These are phyloP conservation scores for Aspergillus costaricaensis DNA, from an alignment of 2,329 filamentous ascomycete genomes.

Conservation along the genomic window DNA sequence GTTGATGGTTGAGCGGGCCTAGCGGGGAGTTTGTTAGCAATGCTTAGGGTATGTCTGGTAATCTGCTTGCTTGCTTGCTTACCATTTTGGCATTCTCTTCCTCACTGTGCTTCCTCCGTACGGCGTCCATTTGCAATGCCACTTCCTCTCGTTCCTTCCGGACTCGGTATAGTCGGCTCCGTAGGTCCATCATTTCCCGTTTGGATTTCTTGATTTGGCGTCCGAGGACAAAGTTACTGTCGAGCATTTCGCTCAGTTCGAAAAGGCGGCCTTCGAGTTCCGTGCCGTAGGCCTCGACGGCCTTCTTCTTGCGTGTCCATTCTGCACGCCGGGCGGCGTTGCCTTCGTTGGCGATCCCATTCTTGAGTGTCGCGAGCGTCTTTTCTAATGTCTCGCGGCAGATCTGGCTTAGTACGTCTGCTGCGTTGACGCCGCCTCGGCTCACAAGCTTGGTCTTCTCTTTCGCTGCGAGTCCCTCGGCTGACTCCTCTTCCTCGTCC, in stretches of 20 bases:
- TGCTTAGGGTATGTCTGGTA: not conserved
- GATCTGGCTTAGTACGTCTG: conserved; percentile 54
- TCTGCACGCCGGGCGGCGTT: conserved; percentile 43
- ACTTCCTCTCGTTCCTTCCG: conserved; percentile 52
- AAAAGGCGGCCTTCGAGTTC: conserved; percentile 54
- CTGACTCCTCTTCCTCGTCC: conserved; percentile 30
- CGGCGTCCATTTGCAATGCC: conserved; percentile 53
- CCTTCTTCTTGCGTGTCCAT: conserved; percentile 49
- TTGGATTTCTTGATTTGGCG: conserved; percentile 49
- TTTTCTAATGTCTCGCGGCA: conserved; percentile 54
- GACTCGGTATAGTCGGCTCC: conserved; percentile 51
- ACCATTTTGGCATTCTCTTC: conserved; percentile 42
- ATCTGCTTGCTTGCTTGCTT: conserved; percentile 10
- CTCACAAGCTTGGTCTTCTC: conserved; percentile 42
- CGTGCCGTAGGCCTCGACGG: conserved; percentile 50
- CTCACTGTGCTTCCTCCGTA: conserved; percentile 45
- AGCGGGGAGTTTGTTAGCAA: not conserved
- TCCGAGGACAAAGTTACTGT: conserved; percentile 51
- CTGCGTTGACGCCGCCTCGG: conserved; percentile 51
- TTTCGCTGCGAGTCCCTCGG: conserved; percentile 35
- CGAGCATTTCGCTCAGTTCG: conserved; percentile 54
- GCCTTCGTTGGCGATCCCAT: conserved; percentile 42
- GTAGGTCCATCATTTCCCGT: conserved; percentile 48
- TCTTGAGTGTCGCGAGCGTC: conserved; percentile 46
- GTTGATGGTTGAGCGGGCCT: conserved; percentile 45